A percentile compares a stretch with the other conserved stretches of the same genome.
phyloP scores from a whole-genome alignment of 495 filamentous ascomycete genomes.

The Sabuloglossum arenarium region DNA sequence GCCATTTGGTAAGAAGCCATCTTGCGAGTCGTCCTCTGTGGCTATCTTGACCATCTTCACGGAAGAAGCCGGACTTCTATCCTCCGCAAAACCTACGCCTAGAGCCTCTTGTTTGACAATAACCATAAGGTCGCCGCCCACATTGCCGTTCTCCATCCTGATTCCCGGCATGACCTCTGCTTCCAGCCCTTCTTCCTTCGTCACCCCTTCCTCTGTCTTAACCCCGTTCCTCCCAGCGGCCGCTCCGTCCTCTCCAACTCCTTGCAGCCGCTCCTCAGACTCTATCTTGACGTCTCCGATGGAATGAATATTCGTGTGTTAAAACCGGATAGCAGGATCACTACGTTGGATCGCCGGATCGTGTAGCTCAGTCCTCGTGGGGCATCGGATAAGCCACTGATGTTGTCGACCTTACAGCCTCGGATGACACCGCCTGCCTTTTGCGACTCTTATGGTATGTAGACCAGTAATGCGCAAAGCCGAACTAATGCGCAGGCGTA shows the following conservation, averaged over 20 bases:
- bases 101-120: background rate
- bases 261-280: background rate
- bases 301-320: background rate
- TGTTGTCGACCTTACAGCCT: background rate
- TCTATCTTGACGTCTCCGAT: conserved; percentile 1
- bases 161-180: background rate
- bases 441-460: background rate
- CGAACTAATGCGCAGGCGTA: background rate
- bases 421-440: background rate
- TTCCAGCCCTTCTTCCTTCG: background rate
- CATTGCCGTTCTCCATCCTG: background rate
- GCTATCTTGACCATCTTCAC: background rate
- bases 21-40: background rate
- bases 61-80: background rate
- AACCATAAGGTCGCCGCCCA: background rate
- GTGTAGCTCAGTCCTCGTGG: background rate
- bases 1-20: background rate
- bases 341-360: background rate
- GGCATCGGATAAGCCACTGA: background rate
- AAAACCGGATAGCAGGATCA: background rate
- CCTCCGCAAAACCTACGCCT: background rate
- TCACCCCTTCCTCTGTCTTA: background rate
- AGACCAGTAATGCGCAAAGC: too few species aligned
- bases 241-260: conserved; percentile 2
- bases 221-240: conserved; percentile 1